Evolutionary conservation across 2,329 filamentous ascomycete species (phyloP).

Genomic region (Rhynchosporium agropyri): DNA sequence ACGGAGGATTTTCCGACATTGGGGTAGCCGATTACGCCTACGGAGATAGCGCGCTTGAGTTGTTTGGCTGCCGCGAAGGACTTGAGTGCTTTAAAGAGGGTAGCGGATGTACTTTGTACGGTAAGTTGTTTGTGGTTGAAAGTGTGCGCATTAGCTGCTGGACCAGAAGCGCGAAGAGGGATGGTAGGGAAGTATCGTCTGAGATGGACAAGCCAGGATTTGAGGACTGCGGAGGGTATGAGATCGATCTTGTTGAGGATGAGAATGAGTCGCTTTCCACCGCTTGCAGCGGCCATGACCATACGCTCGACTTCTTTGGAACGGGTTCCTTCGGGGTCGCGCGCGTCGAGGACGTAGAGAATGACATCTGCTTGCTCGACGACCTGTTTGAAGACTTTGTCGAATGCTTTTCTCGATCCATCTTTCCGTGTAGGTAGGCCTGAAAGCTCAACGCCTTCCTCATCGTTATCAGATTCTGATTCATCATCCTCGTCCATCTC

Average conservation of each 20-base stretch:
- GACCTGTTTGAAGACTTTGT: conserved; percentile 95
- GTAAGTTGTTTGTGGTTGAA: conserved; percentile 93
- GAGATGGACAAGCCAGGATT: conserved; percentile 81
- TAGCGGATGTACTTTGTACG: conserved; percentile 80
- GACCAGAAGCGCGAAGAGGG: conserved; percentile 80
- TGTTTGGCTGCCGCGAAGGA: conserved; percentile 81
- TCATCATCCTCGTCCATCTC: conserved; percentile 60
- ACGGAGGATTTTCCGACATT: conserved; percentile 97
- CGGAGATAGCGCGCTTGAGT: conserved; percentile 85
- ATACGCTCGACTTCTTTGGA: conserved; percentile 89
- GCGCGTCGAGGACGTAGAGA: conserved; percentile 89
- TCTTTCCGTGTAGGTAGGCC: conserved; percentile 57
- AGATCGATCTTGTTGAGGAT: conserved; percentile 96
- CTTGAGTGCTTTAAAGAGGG: conserved; percentile 87
- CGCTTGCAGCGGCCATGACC: conserved; percentile 84
- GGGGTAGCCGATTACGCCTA: conserved; percentile 92
- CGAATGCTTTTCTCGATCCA: conserved; percentile 81
- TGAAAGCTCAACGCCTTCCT: conserved; percentile 53
- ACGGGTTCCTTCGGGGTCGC: conserved; percentile 87
- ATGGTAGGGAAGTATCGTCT: conserved; percentile 90
- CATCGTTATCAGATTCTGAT: conserved; percentile 50
- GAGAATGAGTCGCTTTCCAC: conserved; percentile 85
- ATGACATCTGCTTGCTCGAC: conserved; percentile 88
- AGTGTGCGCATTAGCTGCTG: conserved; percentile 82
- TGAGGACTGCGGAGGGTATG: conserved; percentile 78